These are phyloP conservation scores for Ophiostoma sp. DNA, from an alignment of 2,329 filamentous ascomycete genomes.

Conservation along the genomic window DNA sequence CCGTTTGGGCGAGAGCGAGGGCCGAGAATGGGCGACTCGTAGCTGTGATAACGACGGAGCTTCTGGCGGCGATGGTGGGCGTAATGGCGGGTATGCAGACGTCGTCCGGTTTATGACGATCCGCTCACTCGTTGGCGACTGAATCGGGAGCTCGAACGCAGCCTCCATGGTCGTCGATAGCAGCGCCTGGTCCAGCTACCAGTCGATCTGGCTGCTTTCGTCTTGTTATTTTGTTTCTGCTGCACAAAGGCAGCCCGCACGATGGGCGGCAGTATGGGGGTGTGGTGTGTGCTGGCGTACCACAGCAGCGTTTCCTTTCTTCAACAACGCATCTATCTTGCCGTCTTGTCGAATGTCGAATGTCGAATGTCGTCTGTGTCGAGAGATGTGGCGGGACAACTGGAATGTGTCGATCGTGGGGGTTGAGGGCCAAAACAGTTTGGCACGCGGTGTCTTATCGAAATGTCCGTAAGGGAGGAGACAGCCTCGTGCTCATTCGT, in stretches of 20 bases:
- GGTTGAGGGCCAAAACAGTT: not conserved
- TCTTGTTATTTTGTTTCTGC: conserved; percentile 4
- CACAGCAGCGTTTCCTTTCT: not conserved
- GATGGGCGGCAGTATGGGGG: conserved; percentile 12
- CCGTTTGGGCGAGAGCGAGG: conserved; percentile 21
- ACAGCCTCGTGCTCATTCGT: not conserved
- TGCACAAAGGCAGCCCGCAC: conserved; percentile 24
- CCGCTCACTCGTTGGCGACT: conserved; percentile 26
- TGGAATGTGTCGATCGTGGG: conserved; percentile 16
- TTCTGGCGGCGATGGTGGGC: conserved; percentile 23
- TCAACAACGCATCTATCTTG: conserved; percentile 13
- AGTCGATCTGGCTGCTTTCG: conserved; percentile 12
- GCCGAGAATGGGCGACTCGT: not conserved
- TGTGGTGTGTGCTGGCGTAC: conserved; percentile 14
- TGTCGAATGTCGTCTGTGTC: not conserved
- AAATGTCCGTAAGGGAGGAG: not conserved
- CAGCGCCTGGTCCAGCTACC: not conserved
- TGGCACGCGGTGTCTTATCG: not conserved
- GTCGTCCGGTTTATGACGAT: conserved; percentile 22
- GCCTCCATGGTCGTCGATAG: conserved; percentile 30
- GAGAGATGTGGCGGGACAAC: not conserved
- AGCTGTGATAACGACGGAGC: conserved; percentile 17
- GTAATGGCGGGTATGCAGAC: conserved; percentile 14
- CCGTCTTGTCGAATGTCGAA: not conserved
- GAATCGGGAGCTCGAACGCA: conserved; percentile 31